These are phyloP conservation scores for Puccinellia tenuiflora DNA, from an alignment of 176 grass and related monocot genomes.

Conservation along the genomic window DNA sequence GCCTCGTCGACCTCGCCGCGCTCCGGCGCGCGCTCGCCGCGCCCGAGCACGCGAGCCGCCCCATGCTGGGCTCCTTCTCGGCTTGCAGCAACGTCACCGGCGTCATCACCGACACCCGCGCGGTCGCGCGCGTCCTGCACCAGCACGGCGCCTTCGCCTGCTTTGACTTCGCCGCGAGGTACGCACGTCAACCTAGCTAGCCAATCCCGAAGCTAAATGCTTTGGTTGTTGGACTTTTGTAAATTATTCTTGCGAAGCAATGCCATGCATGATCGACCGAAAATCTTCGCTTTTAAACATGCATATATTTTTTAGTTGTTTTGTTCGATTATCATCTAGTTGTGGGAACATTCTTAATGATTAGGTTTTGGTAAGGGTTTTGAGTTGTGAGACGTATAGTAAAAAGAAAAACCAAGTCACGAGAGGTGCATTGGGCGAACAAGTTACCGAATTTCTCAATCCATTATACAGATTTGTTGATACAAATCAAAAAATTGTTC, in stretches of 20 bases:
- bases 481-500: too few species aligned
- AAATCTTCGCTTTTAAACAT: background rate
- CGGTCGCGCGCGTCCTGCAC: slow-evolving; percentile 55
- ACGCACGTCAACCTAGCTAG: background rate
- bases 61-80: slow-evolving; percentile 73
- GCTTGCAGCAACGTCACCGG: slow-evolving; percentile 89
- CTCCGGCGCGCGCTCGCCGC: slow-evolving; percentile 18
- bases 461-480: too few species aligned
- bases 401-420: background rate
- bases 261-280: background rate
- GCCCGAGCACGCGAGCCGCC: slow-evolving; percentile 29
- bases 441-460: background rate
- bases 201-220: background rate
- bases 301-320: background rate
- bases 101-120: slow-evolving; percentile 46
- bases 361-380: background rate
- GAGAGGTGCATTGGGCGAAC: background rate
- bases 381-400: background rate
- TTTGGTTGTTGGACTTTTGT: background rate
- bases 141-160: slow-evolving; percentile 69
- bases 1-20: slow-evolving; percentile 47
- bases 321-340: background rate
- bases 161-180: slow-evolving; percentile 93
- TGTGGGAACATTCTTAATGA: background rate
- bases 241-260: background rate